Percentiles rank a stretch among this genome's conserved stretches.
These are phyloP conservation scores for Debaryomyces fabryi DNA, from an alignment of 1,139 yeast species.

Conservation along the genomic window DNA sequence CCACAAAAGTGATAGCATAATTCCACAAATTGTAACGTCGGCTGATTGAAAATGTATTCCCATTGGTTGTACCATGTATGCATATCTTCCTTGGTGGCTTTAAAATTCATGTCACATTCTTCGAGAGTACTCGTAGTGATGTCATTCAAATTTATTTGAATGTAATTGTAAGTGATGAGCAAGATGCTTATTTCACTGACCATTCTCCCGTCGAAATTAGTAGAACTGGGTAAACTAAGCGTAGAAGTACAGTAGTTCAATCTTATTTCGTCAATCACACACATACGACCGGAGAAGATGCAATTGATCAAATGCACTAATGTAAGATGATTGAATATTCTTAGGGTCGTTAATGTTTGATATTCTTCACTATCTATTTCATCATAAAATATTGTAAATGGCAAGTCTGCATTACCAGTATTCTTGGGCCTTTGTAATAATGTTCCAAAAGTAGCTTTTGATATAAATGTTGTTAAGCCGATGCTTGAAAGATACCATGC, in stretches of 20 bases:
- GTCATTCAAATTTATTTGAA: constrained; percentile 44
- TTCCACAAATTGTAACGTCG: constrained; percentile 77
- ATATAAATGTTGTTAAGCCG: constrained; percentile 59
- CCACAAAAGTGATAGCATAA: constrained; percentile 70
- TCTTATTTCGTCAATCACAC: constrained; percentile 69
- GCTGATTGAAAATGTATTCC: constrained; percentile 72
- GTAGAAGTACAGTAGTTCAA: constrained; percentile 65
- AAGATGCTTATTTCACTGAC: constrained; percentile 76
- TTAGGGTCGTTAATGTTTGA: constrained; percentile 52
- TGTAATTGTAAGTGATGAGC: constrained; percentile 60
- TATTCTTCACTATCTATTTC: constrained; percentile 45
- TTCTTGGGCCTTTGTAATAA: constrained; percentile 15
- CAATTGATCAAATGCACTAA: constrained; percentile 72
- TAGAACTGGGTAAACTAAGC: constrained; percentile 62
- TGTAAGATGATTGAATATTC: constrained; percentile 75
- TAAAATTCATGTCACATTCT: constrained; percentile 28
- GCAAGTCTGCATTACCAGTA: constrained; percentile 8
- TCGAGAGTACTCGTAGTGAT: constrained; percentile 20
- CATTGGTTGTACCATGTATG: constrained; percentile 69
- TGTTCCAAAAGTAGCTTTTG: constrained; percentile 43
- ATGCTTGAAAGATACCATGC: constrained; percentile 64
- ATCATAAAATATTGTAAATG: constrained; percentile 33
- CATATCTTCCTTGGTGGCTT: constrained; percentile 40
- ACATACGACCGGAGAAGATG: constrained; percentile 71
- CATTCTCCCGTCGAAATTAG: constrained; percentile 83